Conservation (phyloP, 1,139 yeast genomes). For the Taiozyma onychis region DNA sequence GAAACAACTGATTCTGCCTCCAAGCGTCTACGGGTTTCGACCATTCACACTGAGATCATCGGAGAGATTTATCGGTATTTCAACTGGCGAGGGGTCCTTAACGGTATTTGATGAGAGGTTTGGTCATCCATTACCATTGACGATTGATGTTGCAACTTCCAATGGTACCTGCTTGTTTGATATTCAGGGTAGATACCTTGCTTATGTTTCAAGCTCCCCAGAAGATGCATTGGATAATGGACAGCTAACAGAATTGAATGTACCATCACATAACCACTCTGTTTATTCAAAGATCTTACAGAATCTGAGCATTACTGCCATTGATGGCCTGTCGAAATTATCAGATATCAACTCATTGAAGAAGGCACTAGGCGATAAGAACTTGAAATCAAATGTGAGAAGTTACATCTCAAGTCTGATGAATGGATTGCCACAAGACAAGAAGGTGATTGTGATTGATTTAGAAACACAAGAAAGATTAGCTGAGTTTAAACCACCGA, state of each 20-base stretch:
- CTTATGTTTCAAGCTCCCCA: conserved; percentile 29
- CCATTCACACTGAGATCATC: conserved; percentile 20
- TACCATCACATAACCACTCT: conserved; percentile 17
- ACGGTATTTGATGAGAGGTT: conserved; percentile 18
- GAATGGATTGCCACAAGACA: conserved; percentile 28
- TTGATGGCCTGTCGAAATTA: conserved; percentile 47
- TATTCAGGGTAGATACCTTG: conserved; percentile 45
- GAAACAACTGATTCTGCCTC: conserved; percentile 21
- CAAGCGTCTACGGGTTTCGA: conserved; percentile 19
- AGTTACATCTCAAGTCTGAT: conserved; percentile 13
- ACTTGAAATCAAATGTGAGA: conserved; percentile 13
- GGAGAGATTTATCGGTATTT: conserved; percentile 18
- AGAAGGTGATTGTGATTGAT: conserved; percentile 34
- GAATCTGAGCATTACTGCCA: conserved; percentile 44
- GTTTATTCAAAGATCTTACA: conserved; percentile 35
- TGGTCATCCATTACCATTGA: conserved; percentile 15
- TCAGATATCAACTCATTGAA: conserved; percentile 41
- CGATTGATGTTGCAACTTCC: conserved; percentile 12
- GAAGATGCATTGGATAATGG: conserved; percentile 1
- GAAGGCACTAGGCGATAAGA: conserved; percentile 16
- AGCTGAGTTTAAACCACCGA: conserved; percentile 53
- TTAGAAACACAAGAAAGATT: conserved; percentile 38
- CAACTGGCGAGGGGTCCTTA: conserved; percentile 25
- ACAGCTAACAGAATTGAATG: conserved; percentile 11
- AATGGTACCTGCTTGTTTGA: conserved; percentile 44